A percentile compares a stretch with the other conserved stretches of the same genome.
Evolutionary conservation across 441 rosid genomes (phyloP).

Genomic region (Kokia cookei): DNA sequence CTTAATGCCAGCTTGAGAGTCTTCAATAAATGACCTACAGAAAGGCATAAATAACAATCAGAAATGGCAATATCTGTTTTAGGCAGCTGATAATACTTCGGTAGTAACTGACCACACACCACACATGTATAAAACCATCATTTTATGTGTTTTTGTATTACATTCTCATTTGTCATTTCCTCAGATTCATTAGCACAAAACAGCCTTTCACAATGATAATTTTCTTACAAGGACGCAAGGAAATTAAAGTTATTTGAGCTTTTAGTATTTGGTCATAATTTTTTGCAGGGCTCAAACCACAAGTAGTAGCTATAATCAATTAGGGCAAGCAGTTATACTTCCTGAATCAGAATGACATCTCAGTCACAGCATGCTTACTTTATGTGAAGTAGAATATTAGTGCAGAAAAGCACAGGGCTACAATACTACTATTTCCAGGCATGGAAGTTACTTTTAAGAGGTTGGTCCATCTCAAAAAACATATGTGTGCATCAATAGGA

Average conservation of each 20-base stretch:
- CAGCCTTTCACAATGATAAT: background rate
- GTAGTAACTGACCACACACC: background rate
- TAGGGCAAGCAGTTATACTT: background rate
- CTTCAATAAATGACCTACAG: slow-evolving; percentile 92
- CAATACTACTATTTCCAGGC: background rate
- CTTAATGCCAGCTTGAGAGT: slow-evolving; percentile 92
- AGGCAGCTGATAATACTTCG: background rate
- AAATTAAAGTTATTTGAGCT: background rate
- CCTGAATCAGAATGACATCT: background rate
- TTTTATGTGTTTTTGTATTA: background rate
- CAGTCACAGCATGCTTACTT: background rate
- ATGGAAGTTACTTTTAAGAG: background rate
- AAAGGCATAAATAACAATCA: slow-evolving; percentile 14
- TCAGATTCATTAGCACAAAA: background rate
- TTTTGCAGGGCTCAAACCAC: background rate
- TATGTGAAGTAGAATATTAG: background rate
- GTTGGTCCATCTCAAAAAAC: background rate
- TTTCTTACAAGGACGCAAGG: background rate
- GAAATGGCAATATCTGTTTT: background rate
- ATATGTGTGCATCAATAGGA: background rate
- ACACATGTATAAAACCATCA: background rate
- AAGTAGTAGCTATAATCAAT: background rate
- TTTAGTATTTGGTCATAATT: background rate
- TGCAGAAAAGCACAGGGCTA: background rate
- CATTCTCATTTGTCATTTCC: background rate